Base-by-base conservation (phyloP, 257 asterid species). In the Nicotiana noctiflora region DNA sequence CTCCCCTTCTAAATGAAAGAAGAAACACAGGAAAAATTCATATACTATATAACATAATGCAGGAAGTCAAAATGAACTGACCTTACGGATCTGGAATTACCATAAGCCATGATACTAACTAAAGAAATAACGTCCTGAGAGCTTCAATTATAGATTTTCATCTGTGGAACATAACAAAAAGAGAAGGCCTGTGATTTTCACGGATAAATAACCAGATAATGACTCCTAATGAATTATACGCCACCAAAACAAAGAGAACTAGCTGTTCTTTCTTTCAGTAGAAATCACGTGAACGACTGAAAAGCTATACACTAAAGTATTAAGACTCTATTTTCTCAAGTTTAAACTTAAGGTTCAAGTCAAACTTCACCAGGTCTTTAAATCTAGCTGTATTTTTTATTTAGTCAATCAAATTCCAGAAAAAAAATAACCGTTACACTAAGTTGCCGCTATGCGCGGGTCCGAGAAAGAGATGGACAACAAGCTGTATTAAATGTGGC, bases 11-110 rank as follows among this genome's bases (percentile, higher is more conserved):
- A 40, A 40, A 8, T 40, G 12, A 40, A 40, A 0, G 59, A 64
- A 7, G 12, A 32, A 53, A 55, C 19, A 46, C 14, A 67, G 61
- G 21, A 17, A 32, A 14, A 29, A 51, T 29, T 10, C 31, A 12
- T 19, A 56, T 19, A 56, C 67, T 17, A 27, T 29, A 27, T 8
- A 60, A 27, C 44, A 78, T 21, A 84, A 46, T 59, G 49, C 44
- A 63, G 34, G 3, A 67, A 25, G 5, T 18, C 65, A 84, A 55
- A 60, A 7, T n/a, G 29, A 6, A 79, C 87, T 72, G 57, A 94
- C 97, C 97, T 94, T 64, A 92, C 97, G 21, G 97, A 91, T 89
- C 87, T 92, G 80, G 96, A 91, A 76, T 81, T 89, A 82, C 65
- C 85, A 80, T 72, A 92, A 78, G 94, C 92, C 98, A 94, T 94